Conservation (phyloP, 2,329 filamentous ascomycete species). For the Exophiala phaeomuriformis region DNA sequence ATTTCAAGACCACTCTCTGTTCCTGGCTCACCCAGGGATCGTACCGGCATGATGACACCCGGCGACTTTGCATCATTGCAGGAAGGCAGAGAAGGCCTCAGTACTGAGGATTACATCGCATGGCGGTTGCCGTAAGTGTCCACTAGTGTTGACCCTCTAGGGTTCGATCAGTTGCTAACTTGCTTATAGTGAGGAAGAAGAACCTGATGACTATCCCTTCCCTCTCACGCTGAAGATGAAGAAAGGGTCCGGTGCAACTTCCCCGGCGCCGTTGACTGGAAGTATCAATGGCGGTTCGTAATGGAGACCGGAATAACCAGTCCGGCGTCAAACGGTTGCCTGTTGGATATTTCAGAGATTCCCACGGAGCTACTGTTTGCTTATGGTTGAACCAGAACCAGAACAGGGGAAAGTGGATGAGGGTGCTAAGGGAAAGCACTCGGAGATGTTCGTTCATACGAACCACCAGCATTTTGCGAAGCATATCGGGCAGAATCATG, state of each 20-base stretch:
- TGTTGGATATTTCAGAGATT: too few species aligned
- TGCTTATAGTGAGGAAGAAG: constrained; percentile 72
- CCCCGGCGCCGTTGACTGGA: constrained; percentile 26
- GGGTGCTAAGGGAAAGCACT: background rate
- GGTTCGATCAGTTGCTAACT: background rate
- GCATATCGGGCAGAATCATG: background rate
- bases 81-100: constrained; percentile 85
- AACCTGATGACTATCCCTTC: constrained; percentile 69
- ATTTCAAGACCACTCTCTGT: constrained; percentile 90
- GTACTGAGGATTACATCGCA: constrained; percentile 93
- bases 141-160: background rate
- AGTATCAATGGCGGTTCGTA: constrained; percentile 19
- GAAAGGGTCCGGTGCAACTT: constrained; percentile 31
- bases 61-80: constrained; percentile 95
- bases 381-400: too few species aligned
- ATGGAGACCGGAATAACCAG: background rate
- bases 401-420: background rate
- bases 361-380: too few species aligned
- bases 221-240: constrained; percentile 57
- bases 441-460: background rate
- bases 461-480: background rate
- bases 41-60: constrained; percentile 96
- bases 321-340: too few species aligned
- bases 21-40: constrained; percentile 83
- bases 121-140: constrained; percentile 92